Evolutionary conservation across 495 filamentous ascomycete species (phyloP).

Genomic region (Lasiosphaeria hispida): DNA sequence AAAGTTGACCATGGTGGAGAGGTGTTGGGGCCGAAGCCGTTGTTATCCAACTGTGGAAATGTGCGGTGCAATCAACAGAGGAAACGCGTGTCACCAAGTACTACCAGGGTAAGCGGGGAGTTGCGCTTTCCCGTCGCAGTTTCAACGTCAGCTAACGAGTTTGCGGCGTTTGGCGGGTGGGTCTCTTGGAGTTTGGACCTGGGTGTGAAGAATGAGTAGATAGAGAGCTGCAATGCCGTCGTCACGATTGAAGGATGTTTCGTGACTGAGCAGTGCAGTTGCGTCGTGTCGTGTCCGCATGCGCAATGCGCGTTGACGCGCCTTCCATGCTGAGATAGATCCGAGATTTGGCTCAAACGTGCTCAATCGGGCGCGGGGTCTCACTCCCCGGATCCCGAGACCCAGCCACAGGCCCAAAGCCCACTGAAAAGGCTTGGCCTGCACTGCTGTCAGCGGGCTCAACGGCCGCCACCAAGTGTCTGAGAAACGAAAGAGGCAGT

Average conservation of each 20-base stretch:
- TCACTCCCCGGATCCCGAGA: no score
- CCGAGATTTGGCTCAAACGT: slow-evolving; percentile 32
- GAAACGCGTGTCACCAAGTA: no score
- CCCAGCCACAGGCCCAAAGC: no score
- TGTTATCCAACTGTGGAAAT: not conserved
- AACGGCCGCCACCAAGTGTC: slow-evolving; percentile 12
- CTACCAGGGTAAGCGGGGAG: no score
- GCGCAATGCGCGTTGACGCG: not conserved
- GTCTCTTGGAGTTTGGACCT: no score
- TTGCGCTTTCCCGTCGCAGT: no score
- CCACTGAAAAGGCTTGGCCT: no score
- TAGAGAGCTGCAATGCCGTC: no score
- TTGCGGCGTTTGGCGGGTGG: no score
- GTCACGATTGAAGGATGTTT: no score
- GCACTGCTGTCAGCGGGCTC: not conserved
- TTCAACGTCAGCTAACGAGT: no score
- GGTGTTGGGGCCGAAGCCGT: not conserved
- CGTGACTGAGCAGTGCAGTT: not conserved
- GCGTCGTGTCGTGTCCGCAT: not conserved
- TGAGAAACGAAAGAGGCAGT: slow-evolving; percentile 23
- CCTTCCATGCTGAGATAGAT: slow-evolving; percentile 10
- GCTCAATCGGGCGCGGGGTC: slow-evolving; percentile 26
- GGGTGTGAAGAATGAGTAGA: no score
- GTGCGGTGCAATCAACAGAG: not conserved
- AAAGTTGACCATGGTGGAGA: slow-evolving; percentile 32